Conservation (phyloP, 257 asterid species). For the Thymus mandschuricus region DNA sequence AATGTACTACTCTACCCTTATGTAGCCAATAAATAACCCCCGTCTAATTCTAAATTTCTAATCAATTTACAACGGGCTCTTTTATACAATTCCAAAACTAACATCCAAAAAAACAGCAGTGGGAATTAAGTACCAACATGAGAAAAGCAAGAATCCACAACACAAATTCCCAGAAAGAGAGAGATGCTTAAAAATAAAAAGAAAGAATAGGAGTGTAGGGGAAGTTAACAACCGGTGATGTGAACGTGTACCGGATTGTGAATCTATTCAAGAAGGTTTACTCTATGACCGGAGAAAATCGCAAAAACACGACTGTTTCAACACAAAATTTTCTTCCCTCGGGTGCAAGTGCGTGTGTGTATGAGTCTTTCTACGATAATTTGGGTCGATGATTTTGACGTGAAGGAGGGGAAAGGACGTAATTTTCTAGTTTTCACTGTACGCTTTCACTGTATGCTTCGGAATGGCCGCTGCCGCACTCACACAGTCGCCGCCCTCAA, state of each 20-base stretch:
- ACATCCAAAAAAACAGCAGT: background rate
- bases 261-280: slow-evolving; percentile 18
- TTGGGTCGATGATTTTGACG: slow-evolving; percentile 33
- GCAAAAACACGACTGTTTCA: slow-evolving; percentile 7
- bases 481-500: too few species aligned
- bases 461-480: too few species aligned
- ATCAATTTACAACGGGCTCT: too few species aligned
- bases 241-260: slow-evolving; percentile 32
- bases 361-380: slow-evolving; percentile 14
- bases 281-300: background rate
- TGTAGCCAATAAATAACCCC: too few species aligned
- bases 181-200: slow-evolving; percentile 7
- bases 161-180: slow-evolving; percentile 12
- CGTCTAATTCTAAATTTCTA: too few species aligned
- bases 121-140: slow-evolving; percentile 17
- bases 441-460: too few species aligned
- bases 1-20: too few species aligned
- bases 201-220: slow-evolving; percentile 12
- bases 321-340: slow-evolving; percentile 5
- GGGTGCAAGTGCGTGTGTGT: background rate
- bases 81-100: too few species aligned
- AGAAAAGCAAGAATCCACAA: background rate
- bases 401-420: slow-evolving; percentile 12
- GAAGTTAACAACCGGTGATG: slow-evolving; percentile 36
- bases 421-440: too few species aligned